phyloP scores from a whole-genome alignment of 225 moss, liverwort and hornwort species.

The Straminergon stramineum region DNA sequence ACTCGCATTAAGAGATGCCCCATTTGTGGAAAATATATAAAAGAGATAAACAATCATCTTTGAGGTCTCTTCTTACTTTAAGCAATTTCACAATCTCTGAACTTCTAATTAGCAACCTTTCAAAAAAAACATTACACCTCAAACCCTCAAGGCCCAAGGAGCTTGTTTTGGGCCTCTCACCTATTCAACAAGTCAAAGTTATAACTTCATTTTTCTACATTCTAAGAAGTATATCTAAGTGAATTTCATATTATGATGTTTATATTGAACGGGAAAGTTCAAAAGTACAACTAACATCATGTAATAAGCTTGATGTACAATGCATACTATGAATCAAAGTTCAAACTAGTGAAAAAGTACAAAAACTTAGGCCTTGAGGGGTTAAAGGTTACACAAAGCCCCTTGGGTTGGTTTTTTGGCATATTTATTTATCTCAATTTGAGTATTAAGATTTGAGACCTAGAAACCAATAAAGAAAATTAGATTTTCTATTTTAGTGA shows the following conservation, averaged over 20 bases:
- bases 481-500: neutral
- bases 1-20: neutral
- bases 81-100: neutral
- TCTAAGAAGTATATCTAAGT: no score
- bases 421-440: neutral
- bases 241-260: no score
- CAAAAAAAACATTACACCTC: neutral
- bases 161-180: no score
- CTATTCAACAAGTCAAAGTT: no score
- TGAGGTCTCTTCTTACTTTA: neutral
- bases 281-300: no score
- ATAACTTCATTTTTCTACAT: no score
- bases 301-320: no score
- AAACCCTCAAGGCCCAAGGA: no score
- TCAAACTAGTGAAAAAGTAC: no score
- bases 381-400: neutral
- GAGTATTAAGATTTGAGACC: neutral
- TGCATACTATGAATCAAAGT: no score
- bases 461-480: neutral
- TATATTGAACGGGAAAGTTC: no score
- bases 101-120: neutral
- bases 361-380: no score
- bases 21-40: neutral
- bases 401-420: accelerated
- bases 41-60: neutral